These are phyloP conservation scores for Colletotrichum cuscutae DNA, from an alignment of 2,329 filamentous ascomycete genomes.

Conservation along the genomic window DNA sequence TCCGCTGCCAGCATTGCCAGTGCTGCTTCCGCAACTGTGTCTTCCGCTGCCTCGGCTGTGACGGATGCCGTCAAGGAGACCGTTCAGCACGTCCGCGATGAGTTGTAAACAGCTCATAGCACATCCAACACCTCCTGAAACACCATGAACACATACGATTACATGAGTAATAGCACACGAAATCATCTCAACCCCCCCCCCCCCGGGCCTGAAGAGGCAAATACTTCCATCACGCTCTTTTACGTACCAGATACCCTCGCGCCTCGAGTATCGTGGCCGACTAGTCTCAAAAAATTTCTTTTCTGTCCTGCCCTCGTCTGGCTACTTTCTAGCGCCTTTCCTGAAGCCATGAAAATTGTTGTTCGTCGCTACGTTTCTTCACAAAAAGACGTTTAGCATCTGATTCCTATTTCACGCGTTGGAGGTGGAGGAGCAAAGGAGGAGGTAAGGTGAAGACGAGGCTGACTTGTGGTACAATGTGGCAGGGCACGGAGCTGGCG, in stretches of 20 bases:
- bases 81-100: slow-evolving; percentile 49
- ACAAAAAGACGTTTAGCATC: background rate
- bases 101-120: slow-evolving; percentile 46
- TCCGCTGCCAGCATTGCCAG: slow-evolving; percentile 58
- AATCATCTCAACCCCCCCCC: background rate
- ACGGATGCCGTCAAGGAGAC: slow-evolving; percentile 55
- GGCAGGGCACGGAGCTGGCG: slow-evolving; percentile 24
- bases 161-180: slow-evolving; percentile 34
- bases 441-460: background rate
- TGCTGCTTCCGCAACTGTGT: slow-evolving; percentile 43
- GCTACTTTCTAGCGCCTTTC: background rate
- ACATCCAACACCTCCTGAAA: background rate
- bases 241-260: slow-evolving; percentile 34
- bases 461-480: background rate
- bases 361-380: background rate
- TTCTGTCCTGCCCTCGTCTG: background rate
- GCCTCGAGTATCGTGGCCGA: slow-evolving; percentile 24
- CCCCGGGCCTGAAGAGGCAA: background rate
- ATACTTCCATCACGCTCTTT: slow-evolving; percentile 24
- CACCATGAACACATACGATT: slow-evolving; percentile 26
- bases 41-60: slow-evolving; percentile 39
- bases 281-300: slow-evolving; percentile 35
- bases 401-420: background rate
- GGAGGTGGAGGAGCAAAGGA: background rate
- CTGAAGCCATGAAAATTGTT: background rate